Base-by-base conservation (phyloP, 2,329 filamentous ascomycete species). In the Nectriaceae sp. region DNA sequence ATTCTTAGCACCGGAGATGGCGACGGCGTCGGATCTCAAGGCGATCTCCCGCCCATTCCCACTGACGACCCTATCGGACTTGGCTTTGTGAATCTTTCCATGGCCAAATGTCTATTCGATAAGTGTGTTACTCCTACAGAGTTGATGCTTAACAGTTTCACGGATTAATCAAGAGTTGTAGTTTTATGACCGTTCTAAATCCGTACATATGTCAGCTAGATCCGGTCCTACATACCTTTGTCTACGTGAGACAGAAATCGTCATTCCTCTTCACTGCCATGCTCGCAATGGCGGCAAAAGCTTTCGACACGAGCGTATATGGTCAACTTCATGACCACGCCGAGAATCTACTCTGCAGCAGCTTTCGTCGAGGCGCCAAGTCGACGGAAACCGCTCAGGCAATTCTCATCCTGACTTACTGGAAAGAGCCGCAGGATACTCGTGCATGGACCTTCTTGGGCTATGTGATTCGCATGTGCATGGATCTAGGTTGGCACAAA, bases 181-280 rank as follows among this genome's bases (percentile, higher is more conserved):
- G 70, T 18, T 74, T 73, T 47, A 68, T 73, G 47, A 54, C 56
- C 21, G 66, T 64, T 41, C 57, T 72, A 20, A 73, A 73, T 41
- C 68, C 69, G 1, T 73, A 69, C n/a, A 69, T 73, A 19, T 65
- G 65, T 49, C 70, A 72, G 43, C 57, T 74, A 11, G 71, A 73
- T 41, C 69, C 67, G 3, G 47, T 43, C 2, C 46, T 73, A 15
- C 69, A 73, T 45, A 73, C 67, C 2, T 65, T 73, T 21, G 44
- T 60, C n/a, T 68, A 67, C 35, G 62, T 72, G 4, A 60, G 65
- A 10, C 57, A 60, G 36, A 61, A 60, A 21, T 72, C 69, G 3
- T 44, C 69, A 4, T 73, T 73, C 42, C 59, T 73, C 11, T 59
- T 73, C 5, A 65, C 64, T 61, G 18, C 49, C 3, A 56, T 71